phyloP scores from a whole-genome alignment of 805 yeast genomes.

The Saccharomyces paradoxus region DNA sequence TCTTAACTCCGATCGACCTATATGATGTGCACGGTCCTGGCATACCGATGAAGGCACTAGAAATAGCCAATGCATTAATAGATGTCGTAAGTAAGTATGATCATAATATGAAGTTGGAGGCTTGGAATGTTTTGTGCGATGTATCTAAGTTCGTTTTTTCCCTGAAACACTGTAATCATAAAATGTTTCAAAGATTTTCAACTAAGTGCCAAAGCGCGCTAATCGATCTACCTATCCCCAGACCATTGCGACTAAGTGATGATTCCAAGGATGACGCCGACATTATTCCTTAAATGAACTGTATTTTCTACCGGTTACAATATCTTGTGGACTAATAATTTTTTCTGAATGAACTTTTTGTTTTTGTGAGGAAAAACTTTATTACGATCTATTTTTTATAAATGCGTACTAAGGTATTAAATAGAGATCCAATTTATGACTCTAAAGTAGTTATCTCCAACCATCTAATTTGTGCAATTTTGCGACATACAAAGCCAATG shows the following conservation, averaged over 20 bases:
- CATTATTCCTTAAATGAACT: neutral
- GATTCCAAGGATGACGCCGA: neutral
- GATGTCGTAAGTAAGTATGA: neutral
- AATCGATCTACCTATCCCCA: neutral
- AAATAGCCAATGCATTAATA: neutral
- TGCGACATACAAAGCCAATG: no score
- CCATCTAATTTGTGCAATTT: no score
- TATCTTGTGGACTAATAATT: neutral
- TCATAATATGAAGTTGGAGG: neutral
- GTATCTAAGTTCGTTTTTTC: no score
- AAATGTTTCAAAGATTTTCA: neutral
- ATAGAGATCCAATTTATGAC: no score
- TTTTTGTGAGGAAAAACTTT: no score
- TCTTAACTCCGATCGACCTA: neutral
- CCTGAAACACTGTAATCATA: neutral
- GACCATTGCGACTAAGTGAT: neutral
- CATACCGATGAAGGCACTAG: neutral
- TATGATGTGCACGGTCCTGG: neutral
- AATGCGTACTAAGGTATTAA: no score
- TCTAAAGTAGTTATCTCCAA: no score
- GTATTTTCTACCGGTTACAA: no score
- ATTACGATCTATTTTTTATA: no score
- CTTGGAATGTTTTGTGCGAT: no score
- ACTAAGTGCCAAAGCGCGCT: neutral
- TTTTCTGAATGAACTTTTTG: no score